These are phyloP conservation scores for Gentiana macrophylla DNA, from an alignment of 257 asterid species.

Conservation along the genomic window DNA sequence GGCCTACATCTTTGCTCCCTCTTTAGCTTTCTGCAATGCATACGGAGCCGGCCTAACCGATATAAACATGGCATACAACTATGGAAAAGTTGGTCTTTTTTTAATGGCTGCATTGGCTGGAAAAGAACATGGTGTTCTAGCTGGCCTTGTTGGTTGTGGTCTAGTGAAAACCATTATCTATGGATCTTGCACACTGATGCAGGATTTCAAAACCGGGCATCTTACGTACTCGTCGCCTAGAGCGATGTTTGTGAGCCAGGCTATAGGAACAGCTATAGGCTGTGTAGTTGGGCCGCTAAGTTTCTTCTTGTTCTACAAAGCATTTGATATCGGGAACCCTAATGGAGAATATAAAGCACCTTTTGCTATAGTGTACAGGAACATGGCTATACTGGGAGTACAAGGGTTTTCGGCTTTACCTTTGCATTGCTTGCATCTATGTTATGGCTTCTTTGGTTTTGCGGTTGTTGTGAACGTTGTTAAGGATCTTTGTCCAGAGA, in stretches of 20 bases:
- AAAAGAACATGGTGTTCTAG: conserved; percentile 34
- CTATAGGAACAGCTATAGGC: conserved; percentile 49
- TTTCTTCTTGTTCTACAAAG: conserved; percentile 54
- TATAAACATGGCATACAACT: conserved; percentile 63
- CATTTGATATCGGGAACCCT: conserved; percentile 37
- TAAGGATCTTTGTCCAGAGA: conserved; percentile 25
- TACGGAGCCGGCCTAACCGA: conserved; percentile 69
- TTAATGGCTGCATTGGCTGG: conserved; percentile 60
- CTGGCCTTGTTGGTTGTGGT: conserved; percentile 62
- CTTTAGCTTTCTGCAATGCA: conserved; percentile 63
- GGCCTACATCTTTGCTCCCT: conserved; percentile 34
- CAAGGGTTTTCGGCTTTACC: conserved; percentile 61
- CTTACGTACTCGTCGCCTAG: conserved; percentile 55
- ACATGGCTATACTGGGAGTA: conserved; percentile 43
- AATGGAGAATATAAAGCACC: conserved; percentile 48
- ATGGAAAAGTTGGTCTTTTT: conserved; percentile 50
- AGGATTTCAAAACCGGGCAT: conserved; percentile 60
- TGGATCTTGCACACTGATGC: conserved; percentile 53
- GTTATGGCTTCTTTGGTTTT: conserved; percentile 20
- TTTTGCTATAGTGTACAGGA: conserved; percentile 34
- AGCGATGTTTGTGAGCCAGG: conserved; percentile 53
- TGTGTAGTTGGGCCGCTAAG: conserved; percentile 36
- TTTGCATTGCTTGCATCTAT: conserved; percentile 36
- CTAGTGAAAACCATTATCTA: conserved; percentile 63
- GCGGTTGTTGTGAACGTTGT: conserved; percentile 23